These are phyloP conservation scores for Pythium coloratum DNA, from an alignment of 352 stramenopile genomes.

Conservation along the genomic window DNA sequence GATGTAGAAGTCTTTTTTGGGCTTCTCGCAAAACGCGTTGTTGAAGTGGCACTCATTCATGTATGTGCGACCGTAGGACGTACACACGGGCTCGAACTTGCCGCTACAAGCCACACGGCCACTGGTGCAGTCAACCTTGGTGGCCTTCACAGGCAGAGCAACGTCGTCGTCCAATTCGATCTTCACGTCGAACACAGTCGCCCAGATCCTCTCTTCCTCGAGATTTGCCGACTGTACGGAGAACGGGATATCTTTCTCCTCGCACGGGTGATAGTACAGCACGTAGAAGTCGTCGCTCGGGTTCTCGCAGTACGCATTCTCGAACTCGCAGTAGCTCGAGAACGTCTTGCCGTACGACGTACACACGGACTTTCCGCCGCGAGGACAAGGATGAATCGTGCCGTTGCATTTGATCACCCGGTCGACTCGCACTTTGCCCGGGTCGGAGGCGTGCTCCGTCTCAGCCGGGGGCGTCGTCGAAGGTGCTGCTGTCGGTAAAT, in stretches of 20 bases:
- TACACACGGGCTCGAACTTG: constrained; percentile 6
- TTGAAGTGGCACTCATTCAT: constrained; percentile 10
- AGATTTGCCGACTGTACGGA: neutral
- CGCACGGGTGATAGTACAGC: constrained; percentile 5
- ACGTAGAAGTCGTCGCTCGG: constrained; percentile 29
- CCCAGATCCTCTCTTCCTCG: neutral
- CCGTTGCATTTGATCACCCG: constrained; percentile 26
- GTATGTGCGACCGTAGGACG: constrained; percentile 12
- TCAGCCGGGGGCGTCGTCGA: neutral
- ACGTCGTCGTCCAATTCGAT: neutral
- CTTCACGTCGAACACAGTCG: constrained; percentile 7
- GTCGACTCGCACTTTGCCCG: neutral
- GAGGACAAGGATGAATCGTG: constrained; percentile 23
- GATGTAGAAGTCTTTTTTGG: constrained; percentile 3
- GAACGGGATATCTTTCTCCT: constrained; percentile 14
- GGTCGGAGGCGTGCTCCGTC: neutral
- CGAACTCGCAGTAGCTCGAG: constrained; percentile 52
- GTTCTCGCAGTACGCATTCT: constrained; percentile 46
- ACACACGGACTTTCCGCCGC: constrained; percentile 34
- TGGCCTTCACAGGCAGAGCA: neutral
- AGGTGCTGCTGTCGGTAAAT: neutral
- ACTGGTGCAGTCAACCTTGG: neutral
- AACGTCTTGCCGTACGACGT: constrained; percentile 62
- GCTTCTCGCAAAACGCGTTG: constrained; percentile 9
- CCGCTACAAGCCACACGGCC: neutral